Evolutionary conservation across 768 basidiomycete genomes (phyloP).

Genomic region (Wakefieldia striispora): DNA sequence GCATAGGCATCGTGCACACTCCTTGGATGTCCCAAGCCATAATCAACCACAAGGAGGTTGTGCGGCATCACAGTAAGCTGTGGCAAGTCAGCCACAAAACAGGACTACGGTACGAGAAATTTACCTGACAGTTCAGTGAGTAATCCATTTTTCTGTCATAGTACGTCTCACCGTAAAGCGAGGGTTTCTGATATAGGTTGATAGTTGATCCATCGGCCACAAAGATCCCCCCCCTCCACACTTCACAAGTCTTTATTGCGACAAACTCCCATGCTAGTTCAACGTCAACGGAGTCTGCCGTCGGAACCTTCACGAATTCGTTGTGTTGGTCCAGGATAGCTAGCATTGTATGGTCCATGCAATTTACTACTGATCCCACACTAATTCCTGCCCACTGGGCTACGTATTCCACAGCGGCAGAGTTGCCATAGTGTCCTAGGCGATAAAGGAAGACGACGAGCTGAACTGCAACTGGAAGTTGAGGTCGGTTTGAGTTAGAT

Average conservation of each 20-base stretch:
- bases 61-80: too few species aligned
- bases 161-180: neutral
- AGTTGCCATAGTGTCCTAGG: too few species aligned
- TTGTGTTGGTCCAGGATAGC: slow-evolving; percentile 2
- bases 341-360: neutral
- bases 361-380: too few species aligned
- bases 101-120: neutral
- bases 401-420: too few species aligned
- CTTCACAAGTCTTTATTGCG: neutral
- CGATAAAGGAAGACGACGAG: too few species aligned
- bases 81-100: too few species aligned
- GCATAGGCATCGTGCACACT: too few species aligned
- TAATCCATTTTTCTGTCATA: slow-evolving; percentile 17
- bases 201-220: slow-evolving; percentile 37
- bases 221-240: slow-evolving; percentile 37
- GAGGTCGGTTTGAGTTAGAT: too few species aligned
- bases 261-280: neutral
- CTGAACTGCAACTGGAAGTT: too few species aligned
- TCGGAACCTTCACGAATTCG: neutral
- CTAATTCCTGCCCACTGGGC: too few species aligned
- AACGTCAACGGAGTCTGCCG: neutral
- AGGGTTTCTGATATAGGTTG: slow-evolving; percentile 10
- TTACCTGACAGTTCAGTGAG: slow-evolving; percentile 19
- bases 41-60: too few species aligned
- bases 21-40: too few species aligned